phyloP scores from a whole-genome alignment of 2,329 filamentous ascomycete species.

The Rhynchosporium agropyri region DNA sequence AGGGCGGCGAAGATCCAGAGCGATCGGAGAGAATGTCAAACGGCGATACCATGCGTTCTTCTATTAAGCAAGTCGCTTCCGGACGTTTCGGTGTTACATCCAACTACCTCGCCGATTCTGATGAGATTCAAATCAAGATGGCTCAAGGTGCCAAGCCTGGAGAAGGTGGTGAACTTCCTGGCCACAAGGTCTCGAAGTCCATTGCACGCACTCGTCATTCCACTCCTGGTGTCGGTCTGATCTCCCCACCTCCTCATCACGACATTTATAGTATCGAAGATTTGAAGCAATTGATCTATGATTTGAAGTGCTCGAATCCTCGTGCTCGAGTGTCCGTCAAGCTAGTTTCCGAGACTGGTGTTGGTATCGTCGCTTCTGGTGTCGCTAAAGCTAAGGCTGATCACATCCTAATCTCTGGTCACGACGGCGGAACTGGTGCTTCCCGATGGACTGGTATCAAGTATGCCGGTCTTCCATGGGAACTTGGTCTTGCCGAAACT shows the following conservation, averaged over 20 bases:
- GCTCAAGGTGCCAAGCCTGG: slow-evolving; percentile 97
- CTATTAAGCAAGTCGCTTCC: slow-evolving; percentile 96
- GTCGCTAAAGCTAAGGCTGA: slow-evolving; percentile 97
- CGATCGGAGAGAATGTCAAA: slow-evolving; percentile 84
- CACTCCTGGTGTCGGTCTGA: slow-evolving; percentile 92
- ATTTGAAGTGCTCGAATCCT: slow-evolving; percentile 94
- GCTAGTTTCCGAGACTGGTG: slow-evolving; percentile 95
- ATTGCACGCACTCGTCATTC: slow-evolving; percentile 96
- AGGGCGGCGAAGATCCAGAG: slow-evolving; percentile 95
- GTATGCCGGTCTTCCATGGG: slow-evolving; percentile 95
- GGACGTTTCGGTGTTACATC: slow-evolving; percentile 96
- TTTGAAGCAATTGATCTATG: slow-evolving; percentile 96
- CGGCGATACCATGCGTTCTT: slow-evolving; percentile 94
- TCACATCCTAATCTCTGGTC: slow-evolving; percentile 94
- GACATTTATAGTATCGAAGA: slow-evolving; percentile 99
- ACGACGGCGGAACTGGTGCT: slow-evolving; percentile 95
- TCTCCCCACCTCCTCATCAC: slow-evolving; percentile 94
- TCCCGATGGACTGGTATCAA: slow-evolving; percentile 99
- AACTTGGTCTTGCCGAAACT: slow-evolving; percentile 93
- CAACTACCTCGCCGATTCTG: slow-evolving; percentile 90
- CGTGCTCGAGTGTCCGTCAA: slow-evolving; percentile 93
- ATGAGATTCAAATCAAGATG: slow-evolving; percentile 99
- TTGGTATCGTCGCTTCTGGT: slow-evolving; percentile 95
- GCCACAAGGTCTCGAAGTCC: slow-evolving; percentile 92
- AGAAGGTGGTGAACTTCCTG: slow-evolving; percentile 94